Conservation (phyloP, 2,329 filamentous ascomycete genomes). For the Colletotrichum tamarilloi region DNA sequence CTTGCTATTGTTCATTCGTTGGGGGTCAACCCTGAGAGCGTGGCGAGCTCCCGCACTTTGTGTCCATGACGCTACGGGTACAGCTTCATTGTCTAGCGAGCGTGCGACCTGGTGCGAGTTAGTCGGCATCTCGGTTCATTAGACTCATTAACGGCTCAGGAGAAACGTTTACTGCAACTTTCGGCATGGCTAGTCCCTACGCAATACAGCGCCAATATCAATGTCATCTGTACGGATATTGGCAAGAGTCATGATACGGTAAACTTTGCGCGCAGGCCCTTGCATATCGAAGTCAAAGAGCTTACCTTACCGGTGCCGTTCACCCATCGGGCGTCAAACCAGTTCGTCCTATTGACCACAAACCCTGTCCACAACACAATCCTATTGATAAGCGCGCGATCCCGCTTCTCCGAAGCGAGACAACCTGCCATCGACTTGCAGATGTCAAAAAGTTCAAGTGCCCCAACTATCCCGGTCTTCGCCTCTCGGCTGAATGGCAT, state of each 20-base stretch:
- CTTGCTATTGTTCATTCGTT: not conserved
- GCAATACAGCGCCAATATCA: not conserved
- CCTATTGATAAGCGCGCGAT: constrained; percentile 4
- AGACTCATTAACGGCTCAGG: not conserved
- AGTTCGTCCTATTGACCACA: constrained; percentile 10
- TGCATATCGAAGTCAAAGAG: not conserved
- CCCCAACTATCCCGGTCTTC: not conserved
- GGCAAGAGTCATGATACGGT: not conserved
- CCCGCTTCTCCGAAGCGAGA: not conserved
- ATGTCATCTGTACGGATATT: not conserved
- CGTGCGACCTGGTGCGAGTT: not conserved
- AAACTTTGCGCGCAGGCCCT: not conserved
- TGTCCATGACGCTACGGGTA: not conserved
- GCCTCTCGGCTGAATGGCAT: not conserved
- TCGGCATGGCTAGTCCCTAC: not conserved
- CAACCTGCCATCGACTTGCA: not conserved
- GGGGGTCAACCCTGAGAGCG: not conserved
- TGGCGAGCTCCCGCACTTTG: not conserved
- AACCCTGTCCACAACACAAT: not conserved
- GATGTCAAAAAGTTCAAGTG: not conserved
- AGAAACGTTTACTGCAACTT: not conserved
- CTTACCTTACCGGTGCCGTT: not conserved
- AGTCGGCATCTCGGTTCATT: not conserved
- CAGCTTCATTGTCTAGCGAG: not conserved
- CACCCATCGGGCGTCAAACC: not conserved